Conservation (phyloP, 1,139 yeast species). For the Zygoascus sp. region DNA sequence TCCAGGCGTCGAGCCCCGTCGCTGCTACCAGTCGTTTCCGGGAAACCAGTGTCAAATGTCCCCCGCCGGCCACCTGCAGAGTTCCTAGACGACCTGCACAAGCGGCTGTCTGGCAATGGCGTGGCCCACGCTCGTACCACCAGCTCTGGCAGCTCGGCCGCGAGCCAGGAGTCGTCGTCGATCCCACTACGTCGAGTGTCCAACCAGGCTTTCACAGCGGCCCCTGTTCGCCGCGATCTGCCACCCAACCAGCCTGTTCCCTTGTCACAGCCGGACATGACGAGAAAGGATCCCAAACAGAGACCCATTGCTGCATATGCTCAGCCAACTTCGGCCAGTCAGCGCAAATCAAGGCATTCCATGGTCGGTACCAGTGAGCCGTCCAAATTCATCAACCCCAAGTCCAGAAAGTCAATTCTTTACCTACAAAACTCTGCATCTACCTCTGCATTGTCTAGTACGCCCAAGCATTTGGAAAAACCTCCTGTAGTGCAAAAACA, state of each 20-base stretch:
- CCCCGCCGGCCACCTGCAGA: constrained; percentile 24
- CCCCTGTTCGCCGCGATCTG: too few relatives aligned
- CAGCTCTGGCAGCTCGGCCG: not conserved
- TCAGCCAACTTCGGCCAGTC: constrained; percentile 3
- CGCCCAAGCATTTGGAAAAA: not conserved
- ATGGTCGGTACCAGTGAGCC: not conserved
- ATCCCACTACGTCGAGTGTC: constrained; percentile 1
- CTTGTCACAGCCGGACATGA: not conserved
- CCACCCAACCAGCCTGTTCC: too few relatives aligned
- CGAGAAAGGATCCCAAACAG: not conserved
- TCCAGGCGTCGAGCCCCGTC: not conserved
- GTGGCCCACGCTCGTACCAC: not conserved
- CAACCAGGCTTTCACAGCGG: not conserved
- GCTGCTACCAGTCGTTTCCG: not conserved
- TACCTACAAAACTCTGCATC: constrained; percentile 5
- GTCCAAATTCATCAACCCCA: constrained; percentile 18
- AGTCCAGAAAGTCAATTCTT: constrained; percentile 15
- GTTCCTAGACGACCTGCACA: constrained; percentile 24
- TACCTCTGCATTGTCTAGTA: not conserved
- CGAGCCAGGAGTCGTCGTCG: not conserved
- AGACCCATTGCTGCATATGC: constrained; percentile 6
- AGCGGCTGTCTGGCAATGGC: constrained; percentile 18
- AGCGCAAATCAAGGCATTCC: constrained; percentile 5
- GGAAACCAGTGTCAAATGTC: constrained; percentile 2
- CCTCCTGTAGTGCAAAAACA: not conserved